Percentiles rank a stretch among this genome's conserved stretches.
Conservation (phyloP, 1,139 yeast species). For the Suhomyces kunorum region DNA sequence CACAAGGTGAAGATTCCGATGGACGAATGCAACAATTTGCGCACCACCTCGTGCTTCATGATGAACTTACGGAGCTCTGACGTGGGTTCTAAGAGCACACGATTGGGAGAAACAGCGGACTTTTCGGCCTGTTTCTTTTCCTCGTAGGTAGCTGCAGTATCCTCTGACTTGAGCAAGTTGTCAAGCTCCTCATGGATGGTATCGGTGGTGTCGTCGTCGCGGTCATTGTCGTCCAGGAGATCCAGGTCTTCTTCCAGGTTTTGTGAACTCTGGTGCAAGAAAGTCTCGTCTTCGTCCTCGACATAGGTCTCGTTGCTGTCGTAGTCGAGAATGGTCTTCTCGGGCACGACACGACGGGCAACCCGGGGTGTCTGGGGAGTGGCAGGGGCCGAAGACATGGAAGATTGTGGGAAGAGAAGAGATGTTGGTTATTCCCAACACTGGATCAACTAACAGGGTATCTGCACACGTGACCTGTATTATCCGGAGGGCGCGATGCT, state of each 20-base stretch:
- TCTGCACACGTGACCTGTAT: not conserved
- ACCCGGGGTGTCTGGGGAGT: slow-evolving; percentile 19
- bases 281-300: slow-evolving; percentile 43
- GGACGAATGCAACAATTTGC: slow-evolving; percentile 84
- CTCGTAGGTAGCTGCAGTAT: slow-evolving; percentile 1
- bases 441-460: not conserved
- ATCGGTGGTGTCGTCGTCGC: slow-evolving; percentile 14
- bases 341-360: slow-evolving; percentile 9
- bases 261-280: slow-evolving; percentile 27
- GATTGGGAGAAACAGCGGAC: not conserved
- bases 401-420: not conserved
- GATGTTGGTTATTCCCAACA: not conserved
- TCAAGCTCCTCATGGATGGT: slow-evolving; percentile 17
- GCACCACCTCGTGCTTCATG: slow-evolving; percentile 81
- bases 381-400: slow-evolving; percentile 20
- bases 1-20: slow-evolving; percentile 80
- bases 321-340: slow-evolving; percentile 27
- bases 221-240: slow-evolving; percentile 14
- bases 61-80: slow-evolving; percentile 49
- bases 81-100: slow-evolving; percentile 1
- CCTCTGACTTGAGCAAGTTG: slow-evolving; percentile 14
- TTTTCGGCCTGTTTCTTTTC: not conserved
- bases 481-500: too few species aligned
- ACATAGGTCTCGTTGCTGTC: slow-evolving; percentile 36
- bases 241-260: slow-evolving; percentile 19